These are phyloP conservation scores for Blastobotrys illinoisensis DNA, from an alignment of 1,139 yeast genomes.

Conservation along the genomic window DNA sequence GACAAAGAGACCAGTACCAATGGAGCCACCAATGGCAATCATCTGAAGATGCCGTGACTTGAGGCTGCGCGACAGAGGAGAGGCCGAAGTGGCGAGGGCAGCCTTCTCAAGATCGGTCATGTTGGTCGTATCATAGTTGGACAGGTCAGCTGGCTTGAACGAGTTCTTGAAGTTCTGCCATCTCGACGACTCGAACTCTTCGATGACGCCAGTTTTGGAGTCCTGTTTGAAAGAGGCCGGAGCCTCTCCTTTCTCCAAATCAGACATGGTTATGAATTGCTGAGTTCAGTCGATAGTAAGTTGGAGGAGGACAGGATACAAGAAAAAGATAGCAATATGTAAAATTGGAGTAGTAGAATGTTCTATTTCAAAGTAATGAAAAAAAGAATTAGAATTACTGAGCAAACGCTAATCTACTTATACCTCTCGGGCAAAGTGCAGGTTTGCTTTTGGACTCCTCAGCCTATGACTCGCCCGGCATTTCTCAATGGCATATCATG, in stretches of 20 bases:
- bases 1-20: conserved; percentile 73
- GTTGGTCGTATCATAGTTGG: conserved; percentile 19
- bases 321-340: no score
- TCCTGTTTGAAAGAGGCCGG: background rate
- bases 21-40: conserved; percentile 81
- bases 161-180: conserved; percentile 26
- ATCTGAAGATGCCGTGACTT: conserved; percentile 51
- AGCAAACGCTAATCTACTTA: background rate
- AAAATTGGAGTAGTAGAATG: background rate
- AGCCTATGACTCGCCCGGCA: background rate
- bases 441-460: background rate
- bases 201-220: background rate
- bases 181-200: conserved; percentile 6
- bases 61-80: conserved; percentile 40
- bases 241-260: background rate
- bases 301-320: no score
- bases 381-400: background rate
- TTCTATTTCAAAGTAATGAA: background rate
- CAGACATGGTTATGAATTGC: background rate
- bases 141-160: conserved; percentile 25
- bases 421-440: background rate
- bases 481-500: background rate
- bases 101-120: conserved; percentile 26
- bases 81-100: conserved; percentile 28
- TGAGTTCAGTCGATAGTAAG: no score